A percentile compares a stretch with the other conserved stretches of the same genome.
These are phyloP conservation scores for Candida schatavii DNA, from an alignment of 805 yeast genomes.

Conservation along the genomic window DNA sequence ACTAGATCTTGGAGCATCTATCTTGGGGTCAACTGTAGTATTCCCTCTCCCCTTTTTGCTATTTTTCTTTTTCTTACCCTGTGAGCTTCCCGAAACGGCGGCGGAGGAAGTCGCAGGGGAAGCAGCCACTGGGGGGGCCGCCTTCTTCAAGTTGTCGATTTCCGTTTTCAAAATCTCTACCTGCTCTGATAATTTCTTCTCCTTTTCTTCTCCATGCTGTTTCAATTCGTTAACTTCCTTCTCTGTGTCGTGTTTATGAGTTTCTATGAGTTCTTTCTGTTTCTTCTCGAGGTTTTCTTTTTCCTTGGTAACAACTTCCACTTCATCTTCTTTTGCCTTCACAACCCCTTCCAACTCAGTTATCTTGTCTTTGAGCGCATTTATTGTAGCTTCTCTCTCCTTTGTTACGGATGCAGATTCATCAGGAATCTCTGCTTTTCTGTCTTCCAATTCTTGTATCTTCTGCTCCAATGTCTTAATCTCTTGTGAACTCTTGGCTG, in stretches of 20 bases:
- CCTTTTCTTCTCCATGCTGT: slow-evolving; percentile 10
- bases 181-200: not conserved
- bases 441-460: not conserved
- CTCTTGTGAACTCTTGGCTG: not conserved
- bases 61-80: slow-evolving; percentile 15
- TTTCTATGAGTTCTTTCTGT: slow-evolving; percentile 1
- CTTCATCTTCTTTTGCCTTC: slow-evolving; percentile 2
- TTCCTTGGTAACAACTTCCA: not conserved
- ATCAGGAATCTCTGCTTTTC: not conserved
- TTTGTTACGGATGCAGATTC: not conserved
- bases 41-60: slow-evolving; percentile 11
- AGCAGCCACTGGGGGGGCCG: slow-evolving; percentile 3
- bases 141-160: slow-evolving; percentile 9
- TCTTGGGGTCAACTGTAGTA: not conserved
- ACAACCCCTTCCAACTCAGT: slow-evolving; percentile 2
- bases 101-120: not conserved
- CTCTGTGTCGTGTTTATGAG: slow-evolving; percentile 12
- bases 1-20: not conserved
- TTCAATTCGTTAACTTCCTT: slow-evolving; percentile 13
- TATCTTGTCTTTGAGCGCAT: slow-evolving; percentile 1
- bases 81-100: slow-evolving; percentile 6
- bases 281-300: not conserved
- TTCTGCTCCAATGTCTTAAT: not conserved
- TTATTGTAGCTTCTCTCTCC: not conserved
- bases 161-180: slow-evolving; percentile 1